Evolutionary conservation across 805 yeast genomes (phyloP).

Genomic region (Dipodascus geniculatus): DNA sequence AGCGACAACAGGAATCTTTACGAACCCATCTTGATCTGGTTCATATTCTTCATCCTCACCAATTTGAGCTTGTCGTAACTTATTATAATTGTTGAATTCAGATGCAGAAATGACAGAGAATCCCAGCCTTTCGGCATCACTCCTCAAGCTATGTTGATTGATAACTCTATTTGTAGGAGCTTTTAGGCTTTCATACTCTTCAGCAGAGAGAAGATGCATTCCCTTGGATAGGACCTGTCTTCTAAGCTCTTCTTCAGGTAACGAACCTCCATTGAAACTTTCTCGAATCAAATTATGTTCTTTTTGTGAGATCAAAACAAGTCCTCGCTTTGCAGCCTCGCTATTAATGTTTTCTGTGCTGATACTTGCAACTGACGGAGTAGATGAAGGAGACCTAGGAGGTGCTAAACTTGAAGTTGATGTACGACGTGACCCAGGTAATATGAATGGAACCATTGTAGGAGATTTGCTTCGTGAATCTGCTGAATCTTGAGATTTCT

Average conservation of each 20-base stretch:
- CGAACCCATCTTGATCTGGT: slow-evolving; percentile 15
- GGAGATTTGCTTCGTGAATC: not conserved
- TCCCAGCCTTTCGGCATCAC: not conserved
- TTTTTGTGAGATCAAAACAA: slow-evolving; percentile 6
- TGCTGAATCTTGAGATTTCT: not conserved
- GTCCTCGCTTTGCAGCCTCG: slow-evolving; percentile 5
- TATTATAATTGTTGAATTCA: not conserved
- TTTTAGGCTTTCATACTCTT: slow-evolving; percentile 9
- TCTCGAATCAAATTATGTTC: slow-evolving; percentile 5
- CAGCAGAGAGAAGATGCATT: slow-evolving; percentile 11
- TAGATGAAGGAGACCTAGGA: not conserved
- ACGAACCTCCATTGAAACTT: not conserved
- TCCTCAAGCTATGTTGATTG: slow-evolving; percentile 3
- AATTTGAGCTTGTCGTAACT: not conserved
- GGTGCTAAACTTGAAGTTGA: not conserved
- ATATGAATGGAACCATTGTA: not conserved
- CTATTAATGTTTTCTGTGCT: slow-evolving; percentile 2
- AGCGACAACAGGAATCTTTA: slow-evolving; percentile 25
- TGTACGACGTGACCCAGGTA: not conserved
- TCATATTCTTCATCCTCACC: not conserved
- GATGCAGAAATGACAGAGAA: not conserved
- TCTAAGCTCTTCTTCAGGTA: slow-evolving; percentile 3
- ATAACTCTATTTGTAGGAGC: slow-evolving; percentile 4
- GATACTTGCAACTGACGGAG: not conserved
- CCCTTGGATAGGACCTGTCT: slow-evolving; percentile 6